Conservation (phyloP, 202 grass and related monocot species). For the Carex sylvatica region DNA sequence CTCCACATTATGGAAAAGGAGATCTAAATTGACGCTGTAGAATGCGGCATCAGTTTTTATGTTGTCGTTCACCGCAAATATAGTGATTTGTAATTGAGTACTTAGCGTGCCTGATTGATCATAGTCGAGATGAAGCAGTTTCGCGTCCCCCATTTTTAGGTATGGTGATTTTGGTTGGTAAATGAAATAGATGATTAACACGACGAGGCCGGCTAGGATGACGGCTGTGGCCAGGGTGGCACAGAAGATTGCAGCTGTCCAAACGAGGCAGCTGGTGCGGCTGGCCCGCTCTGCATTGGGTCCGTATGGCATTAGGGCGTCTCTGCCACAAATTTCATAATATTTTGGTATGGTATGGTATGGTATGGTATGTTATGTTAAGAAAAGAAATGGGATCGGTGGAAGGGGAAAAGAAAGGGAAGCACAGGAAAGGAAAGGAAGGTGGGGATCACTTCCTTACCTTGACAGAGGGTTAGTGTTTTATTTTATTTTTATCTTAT, state of each 20-base stretch:
- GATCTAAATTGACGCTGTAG: slow-evolving; percentile 35
- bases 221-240: slow-evolving; percentile 49
- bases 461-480: slow-evolving; percentile 26
- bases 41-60: slow-evolving; percentile 28
- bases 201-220: slow-evolving; percentile 33
- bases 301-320: neutral
- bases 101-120: slow-evolving; percentile 46
- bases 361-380: too few relatives aligned
- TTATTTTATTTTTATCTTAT: slow-evolving; percentile 12
- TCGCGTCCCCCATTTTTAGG: slow-evolving; percentile 31
- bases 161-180: slow-evolving; percentile 54
- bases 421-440: neutral
- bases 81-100: slow-evolving; percentile 30
- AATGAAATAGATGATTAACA: slow-evolving; percentile 45
- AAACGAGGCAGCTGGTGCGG: slow-evolving; percentile 21
- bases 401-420: neutral
- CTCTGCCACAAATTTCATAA: neutral
- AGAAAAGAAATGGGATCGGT: slow-evolving; percentile 18
- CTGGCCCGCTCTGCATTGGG: neutral
- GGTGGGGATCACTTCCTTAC: slow-evolving; percentile 33
- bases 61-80: slow-evolving; percentile 54
- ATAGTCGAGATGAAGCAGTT: slow-evolving; percentile 46
- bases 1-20: slow-evolving; percentile 31
- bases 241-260: slow-evolving; percentile 42
- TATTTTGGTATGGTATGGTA: slow-evolving; percentile 8